Evolutionary conservation across 1,139 yeast genomes (phyloP).

Genomic region (Blastobotrys petasosporus): DNA sequence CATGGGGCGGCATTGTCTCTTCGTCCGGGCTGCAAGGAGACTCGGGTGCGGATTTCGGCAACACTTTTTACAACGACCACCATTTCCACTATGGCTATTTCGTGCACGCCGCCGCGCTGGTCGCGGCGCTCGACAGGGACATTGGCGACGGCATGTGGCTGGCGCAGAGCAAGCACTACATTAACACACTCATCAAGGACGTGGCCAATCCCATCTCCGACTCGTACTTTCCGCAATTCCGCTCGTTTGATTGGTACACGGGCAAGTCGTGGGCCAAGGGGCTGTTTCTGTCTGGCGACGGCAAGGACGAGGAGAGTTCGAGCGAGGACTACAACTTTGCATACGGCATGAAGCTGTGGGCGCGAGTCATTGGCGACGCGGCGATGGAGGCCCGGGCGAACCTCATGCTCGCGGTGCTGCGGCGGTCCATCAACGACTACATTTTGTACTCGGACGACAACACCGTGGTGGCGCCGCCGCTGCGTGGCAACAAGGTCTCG

Average conservation of each 20-base stretch:
- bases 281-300: conserved; percentile 55
- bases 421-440: conserved; percentile 53
- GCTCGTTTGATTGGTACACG: conserved; percentile 66
- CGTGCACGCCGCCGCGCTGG: conserved; percentile 66
- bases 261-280: conserved; percentile 82
- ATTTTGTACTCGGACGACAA: conserved; percentile 50
- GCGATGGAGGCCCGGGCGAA: conserved; percentile 61
- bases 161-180: conserved; percentile 49
- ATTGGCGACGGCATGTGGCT: conserved; percentile 53
- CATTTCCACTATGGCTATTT: conserved; percentile 73
- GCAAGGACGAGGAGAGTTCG: conserved; percentile 65
- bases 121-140: conserved; percentile 38
- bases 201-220: conserved; percentile 61
- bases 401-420: conserved; percentile 56
- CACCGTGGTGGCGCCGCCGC: conserved; percentile 46
- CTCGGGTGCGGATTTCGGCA: conserved; percentile 53
- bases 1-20: conserved; percentile 61
- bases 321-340: conserved; percentile 64
- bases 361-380: conserved; percentile 50
- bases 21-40: conserved; percentile 39
- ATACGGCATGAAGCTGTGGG: conserved; percentile 72
- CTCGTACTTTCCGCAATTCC: conserved; percentile 55
- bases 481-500: conserved; percentile 53
- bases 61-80: conserved; percentile 64
- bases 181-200: conserved; percentile 54